A percentile compares a stretch with the other conserved stretches of the same genome.
Evolutionary conservation across 2,329 filamentous ascomycete species (phyloP).

Genomic region (Bertia moriformis): DNA sequence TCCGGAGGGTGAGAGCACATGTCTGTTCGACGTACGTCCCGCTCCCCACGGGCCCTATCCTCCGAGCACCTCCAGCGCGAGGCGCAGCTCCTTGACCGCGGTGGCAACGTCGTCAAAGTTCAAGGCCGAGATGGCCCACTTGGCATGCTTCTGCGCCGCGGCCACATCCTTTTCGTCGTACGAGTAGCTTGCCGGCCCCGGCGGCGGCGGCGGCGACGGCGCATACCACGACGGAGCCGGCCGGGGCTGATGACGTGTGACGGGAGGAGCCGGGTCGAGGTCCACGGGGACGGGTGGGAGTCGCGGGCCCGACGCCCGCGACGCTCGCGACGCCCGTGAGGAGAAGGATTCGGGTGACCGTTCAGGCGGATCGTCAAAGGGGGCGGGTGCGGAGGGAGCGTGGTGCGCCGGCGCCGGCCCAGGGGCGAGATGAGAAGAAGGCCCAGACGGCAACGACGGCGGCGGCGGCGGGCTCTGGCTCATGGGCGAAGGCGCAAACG

Average conservation of each 20-base stretch:
- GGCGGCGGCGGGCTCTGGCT: slow-evolving; percentile 12
- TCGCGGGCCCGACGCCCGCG: too few species aligned
- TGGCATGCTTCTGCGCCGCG: slow-evolving; percentile 84
- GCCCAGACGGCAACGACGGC: slow-evolving; percentile 5
- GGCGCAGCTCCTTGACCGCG: slow-evolving; percentile 69
- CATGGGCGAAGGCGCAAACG: slow-evolving; percentile 18
- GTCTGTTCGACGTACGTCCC: too few species aligned
- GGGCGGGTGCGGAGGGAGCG: slow-evolving; percentile 5
- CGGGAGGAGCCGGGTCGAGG: slow-evolving; percentile 8
- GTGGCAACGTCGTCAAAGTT: slow-evolving; percentile 94
- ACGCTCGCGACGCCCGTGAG: not conserved
- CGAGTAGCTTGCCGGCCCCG: slow-evolving; percentile 24
- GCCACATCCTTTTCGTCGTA: slow-evolving; percentile 58
- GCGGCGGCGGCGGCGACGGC: slow-evolving; percentile 4
- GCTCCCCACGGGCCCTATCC: slow-evolving; percentile 32
- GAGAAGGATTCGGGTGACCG: not conserved
- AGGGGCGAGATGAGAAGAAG: slow-evolving; percentile 6
- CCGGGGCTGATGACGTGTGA: slow-evolving; percentile 13
- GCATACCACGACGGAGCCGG: slow-evolving; percentile 9
- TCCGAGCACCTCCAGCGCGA: slow-evolving; percentile 59
- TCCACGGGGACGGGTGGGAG: slow-evolving; percentile 9
- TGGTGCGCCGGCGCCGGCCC: slow-evolving; percentile 9
- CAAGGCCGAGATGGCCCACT: slow-evolving; percentile 89
- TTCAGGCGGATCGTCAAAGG: slow-evolving; percentile 2
- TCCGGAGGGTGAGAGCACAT: too few species aligned